phyloP scores from a whole-genome alignment of 208 protist genomes.

The Trypanosoma melophagium region DNA sequence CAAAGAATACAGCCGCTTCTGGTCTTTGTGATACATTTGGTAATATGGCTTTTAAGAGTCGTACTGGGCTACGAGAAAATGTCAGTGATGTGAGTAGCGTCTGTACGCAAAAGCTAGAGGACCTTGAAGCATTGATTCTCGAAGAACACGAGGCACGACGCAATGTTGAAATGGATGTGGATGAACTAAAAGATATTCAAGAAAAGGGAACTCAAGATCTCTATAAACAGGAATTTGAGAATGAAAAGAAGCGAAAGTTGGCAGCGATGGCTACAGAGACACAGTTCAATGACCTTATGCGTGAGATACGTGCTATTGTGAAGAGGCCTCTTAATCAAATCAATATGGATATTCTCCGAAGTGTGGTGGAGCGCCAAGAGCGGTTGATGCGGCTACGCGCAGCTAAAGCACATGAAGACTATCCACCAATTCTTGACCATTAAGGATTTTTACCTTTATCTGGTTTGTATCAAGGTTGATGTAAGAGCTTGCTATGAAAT shows the following conservation, averaged over 20 bases:
- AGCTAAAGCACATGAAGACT: constrained; percentile 31
- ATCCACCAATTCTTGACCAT: constrained; percentile 19
- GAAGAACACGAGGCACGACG: constrained; percentile 63
- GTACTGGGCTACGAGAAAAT: constrained; percentile 34
- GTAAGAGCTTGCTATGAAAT: too few species aligned
- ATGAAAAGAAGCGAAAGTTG: constrained; percentile 34
- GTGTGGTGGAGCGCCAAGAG: constrained; percentile 60
- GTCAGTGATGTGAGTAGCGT: constrained; percentile 67
- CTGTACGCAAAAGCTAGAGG: constrained; percentile 56
- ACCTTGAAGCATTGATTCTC: constrained; percentile 73
- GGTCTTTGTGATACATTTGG: constrained; percentile 81
- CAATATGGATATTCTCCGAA: constrained; percentile 70
- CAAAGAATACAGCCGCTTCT: constrained; percentile 60
- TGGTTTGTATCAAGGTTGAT: neutral
- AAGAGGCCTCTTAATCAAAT: constrained; percentile 68
- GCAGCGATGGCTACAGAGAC: constrained; percentile 38
- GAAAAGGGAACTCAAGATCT: constrained; percentile 41
- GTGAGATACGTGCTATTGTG: constrained; percentile 56
- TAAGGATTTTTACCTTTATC: neutral
- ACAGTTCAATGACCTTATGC: constrained; percentile 64
- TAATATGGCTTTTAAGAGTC: constrained; percentile 68
- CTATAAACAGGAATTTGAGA: constrained; percentile 46
- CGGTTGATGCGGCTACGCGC: constrained; percentile 44
- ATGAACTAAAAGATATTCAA: constrained; percentile 54
- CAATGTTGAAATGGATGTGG: constrained; percentile 57